phyloP scores from a whole-genome alignment of 352 stramenopile species.

The Phytophthora sansomeana region DNA sequence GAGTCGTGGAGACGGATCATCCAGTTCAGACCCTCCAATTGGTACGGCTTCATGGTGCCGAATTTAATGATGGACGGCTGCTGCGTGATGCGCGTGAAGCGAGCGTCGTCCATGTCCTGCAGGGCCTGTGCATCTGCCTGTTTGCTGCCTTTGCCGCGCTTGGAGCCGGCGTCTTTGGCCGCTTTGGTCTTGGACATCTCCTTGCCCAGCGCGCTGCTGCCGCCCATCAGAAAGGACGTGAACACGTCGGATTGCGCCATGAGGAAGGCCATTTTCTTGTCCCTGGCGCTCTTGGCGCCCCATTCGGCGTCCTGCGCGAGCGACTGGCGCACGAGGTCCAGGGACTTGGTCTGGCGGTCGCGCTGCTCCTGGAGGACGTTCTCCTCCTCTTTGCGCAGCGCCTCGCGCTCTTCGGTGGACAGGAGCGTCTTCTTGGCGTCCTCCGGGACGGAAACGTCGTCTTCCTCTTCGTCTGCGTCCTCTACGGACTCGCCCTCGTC shows the following conservation, averaged over 20 bases:
- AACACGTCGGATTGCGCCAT: constrained; percentile 92
- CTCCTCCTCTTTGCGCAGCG: constrained; percentile 75
- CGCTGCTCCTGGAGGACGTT: constrained; percentile 76
- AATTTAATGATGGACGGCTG: constrained; percentile 88
- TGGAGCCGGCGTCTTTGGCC: constrained; percentile 54
- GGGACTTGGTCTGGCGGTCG: constrained; percentile 76
- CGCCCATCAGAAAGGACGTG: constrained; percentile 89
- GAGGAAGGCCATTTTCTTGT: constrained; percentile 89
- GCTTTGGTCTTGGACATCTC: constrained; percentile 72
- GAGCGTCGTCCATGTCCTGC: constrained; percentile 82
- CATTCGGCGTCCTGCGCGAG: constrained; percentile 63
- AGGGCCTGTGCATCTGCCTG: constrained; percentile 73
- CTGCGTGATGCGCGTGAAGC: constrained; percentile 83
- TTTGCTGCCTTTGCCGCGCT: constrained; percentile 72
- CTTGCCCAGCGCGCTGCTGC: constrained; percentile 76
- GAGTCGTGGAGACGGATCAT: constrained; percentile 95
- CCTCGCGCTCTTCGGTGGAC: constrained; percentile 65
- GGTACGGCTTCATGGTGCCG: constrained; percentile 90
- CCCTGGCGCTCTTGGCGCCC: constrained; percentile 50
- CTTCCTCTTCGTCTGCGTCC: constrained; percentile 42
- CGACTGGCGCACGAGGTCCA: constrained; percentile 74
- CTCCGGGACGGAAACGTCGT: constrained; percentile 36
- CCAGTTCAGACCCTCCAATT: constrained; percentile 91
- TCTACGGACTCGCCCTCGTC: constrained; percentile 26
- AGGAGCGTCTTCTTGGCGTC: constrained; percentile 50